Evolutionary conservation across 805 yeast species (phyloP), one percentile per base, ranked within the genome.

Genomic region (Pichia membranifaciens): DNA sequence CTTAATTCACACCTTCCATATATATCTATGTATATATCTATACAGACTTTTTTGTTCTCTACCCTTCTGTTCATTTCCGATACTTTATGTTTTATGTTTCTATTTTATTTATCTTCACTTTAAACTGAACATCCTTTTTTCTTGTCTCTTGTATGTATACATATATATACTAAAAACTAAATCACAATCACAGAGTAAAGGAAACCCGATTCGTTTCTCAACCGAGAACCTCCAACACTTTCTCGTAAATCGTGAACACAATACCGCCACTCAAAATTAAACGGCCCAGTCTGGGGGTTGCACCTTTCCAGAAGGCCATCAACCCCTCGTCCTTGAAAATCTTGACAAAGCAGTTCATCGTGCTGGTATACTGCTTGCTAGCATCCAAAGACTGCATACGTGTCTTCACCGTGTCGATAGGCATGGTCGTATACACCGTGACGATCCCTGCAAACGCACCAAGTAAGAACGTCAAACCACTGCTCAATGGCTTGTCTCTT

Each of bases 371-470:
- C 59, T 75, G 67, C 56, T 75, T 73, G 43, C 75, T 75, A 7
- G 96, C 86, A 32, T 87, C 90, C 54, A 91, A 74, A 18, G 96
- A 83, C 71, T 91, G 99, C 96, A 91, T 91, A 66, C 99, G 78
- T 1, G 98, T 93, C 70, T 91, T 91, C 51, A 89, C 95, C 1
- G 96, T 89, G 61, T 89, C 96, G 37, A 89, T 84, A 8, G 96
- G 96, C 96, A 89, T 89, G 3, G 96, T 89, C 4, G 93, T 72
- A 66, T 89, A 89, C 10, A 89, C 96, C 0, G 96, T 89, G 44
- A 89, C 81, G 38, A 84, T 74, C 39, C 96, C 96, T 2, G 96
- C 90, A 59, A 87, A 76, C 3, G 96, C 87, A 38, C 99, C 99
- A 15, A 93, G 84, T 1, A 80, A 73, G 65, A 91, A 93, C 0